Base-by-base conservation (phyloP, 2,329 filamentous ascomycete genomes). In the Phaeoacremonium minimum region DNA sequence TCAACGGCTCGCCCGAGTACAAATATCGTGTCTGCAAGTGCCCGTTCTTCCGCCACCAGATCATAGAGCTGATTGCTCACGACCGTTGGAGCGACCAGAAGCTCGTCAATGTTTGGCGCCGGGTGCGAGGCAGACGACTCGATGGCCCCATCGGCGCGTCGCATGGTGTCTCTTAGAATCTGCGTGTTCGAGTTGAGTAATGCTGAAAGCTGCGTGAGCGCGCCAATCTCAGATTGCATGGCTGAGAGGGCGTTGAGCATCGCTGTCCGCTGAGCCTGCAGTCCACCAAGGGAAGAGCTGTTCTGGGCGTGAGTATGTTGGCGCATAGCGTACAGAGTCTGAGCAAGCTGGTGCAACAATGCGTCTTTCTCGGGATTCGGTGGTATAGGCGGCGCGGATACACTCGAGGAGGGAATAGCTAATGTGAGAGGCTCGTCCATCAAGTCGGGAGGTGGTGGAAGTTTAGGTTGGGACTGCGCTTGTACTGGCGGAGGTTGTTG, bases 331-430 rank as follows among this genome's bases (percentile, higher is more conserved):
- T 80, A 71, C 4, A 97, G 68, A 0, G 81, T 77, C 38, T 75
- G 69, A 22, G 83, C 88, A 18, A 97, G 75, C 30, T 89, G 85
- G 36, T 76, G 75, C 4, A 95, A 73, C 13, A 97, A 76, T 15
- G 85, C 83, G 58, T 97, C 89, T 57, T 95, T 96, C 61, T 97
- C 88, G 1, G 93, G 93, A 52, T 98, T 98, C 0, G 89, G 90
- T 0, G 93, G 91, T 19, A 96, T 88, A 0, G 91, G 90, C 1
- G 93, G 91, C 1, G 88, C 79, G 6, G 83, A 73, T 7, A 80
- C 56, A 15, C 72, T 64, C 1, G 67, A 63, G 2, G 67, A 60
- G 3, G 75, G 69, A 11, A 75, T 63, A 13, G 66, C 50, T 16
- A 77, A 58, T 8, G 69, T 69, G 12, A 80, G 58, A 19, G 77